Evolutionary conservation across 257 asterid genomes (phyloP), one percentile per base, ranked within the genome.

Genomic region (Nicotiana otophora): DNA sequence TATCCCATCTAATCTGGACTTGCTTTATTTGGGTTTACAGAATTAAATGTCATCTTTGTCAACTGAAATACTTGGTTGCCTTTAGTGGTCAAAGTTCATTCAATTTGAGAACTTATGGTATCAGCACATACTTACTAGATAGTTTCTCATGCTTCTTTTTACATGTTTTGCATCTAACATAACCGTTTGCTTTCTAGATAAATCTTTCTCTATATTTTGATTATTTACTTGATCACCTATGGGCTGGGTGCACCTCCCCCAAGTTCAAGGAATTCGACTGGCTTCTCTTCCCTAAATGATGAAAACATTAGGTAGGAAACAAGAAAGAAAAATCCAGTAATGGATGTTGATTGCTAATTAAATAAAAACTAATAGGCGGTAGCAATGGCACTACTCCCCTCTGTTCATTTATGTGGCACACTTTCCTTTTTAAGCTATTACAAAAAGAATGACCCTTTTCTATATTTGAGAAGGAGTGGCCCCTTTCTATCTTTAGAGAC

Each of bases 11-110:
- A 48, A 51, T 20, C 63, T 74, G 63, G 23, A 26, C 46, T 74
- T 74, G 62, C 79, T 74, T 74, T 51, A 48, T 46, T 74, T 74
- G 62, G 80, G 80, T 75, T 74, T 74, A 48, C 51, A 46, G 26
- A 19, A 74, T 48, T 48, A 74, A 16, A 3, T 74, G 80, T 26
- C 80, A 26, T 33, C 39, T 48, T 26, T 14, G 28, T 48, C 39
- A 26, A 15, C 42, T 74, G 80, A 74, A 42, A 48, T 36, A 48
- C 62, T 74, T 74, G 39, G 16, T 48, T 74, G 62, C 80, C 51
- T 14, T 48, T 74, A 26, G 39, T 48, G 39, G 62, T 23, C 23
- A 14, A 48, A 26, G 23, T 48, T 74, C 26, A 48, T 26, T 72
- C 16, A 34, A 15, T 74, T 74, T 3, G 1, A 4, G 16, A 75